Percentiles rank a stretch among this genome's conserved stretches.
Conservation (phyloP, 208 protist species). For the Porcisia hertigi region DNA sequence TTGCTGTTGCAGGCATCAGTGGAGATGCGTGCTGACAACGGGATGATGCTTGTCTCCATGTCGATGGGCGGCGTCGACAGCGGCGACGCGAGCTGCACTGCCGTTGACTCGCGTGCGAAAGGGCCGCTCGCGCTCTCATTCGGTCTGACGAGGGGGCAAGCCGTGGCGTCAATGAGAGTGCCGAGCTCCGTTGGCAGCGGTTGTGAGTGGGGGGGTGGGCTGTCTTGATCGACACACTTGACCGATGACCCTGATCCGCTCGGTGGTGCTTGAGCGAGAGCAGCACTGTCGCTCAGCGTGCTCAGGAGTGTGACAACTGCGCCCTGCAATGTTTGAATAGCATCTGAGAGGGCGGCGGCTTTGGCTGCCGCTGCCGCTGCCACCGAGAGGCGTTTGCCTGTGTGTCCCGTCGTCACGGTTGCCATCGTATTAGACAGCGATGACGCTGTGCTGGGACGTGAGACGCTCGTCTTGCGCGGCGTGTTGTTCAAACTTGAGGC, state of each 20-base stretch:
- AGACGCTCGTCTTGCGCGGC: conserved; percentile 19
- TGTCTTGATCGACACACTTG: background rate
- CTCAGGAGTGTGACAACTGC: conserved; percentile 46
- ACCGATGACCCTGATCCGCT: background rate
- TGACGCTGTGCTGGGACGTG: conserved; percentile 13
- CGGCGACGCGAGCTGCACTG: conserved; percentile 18
- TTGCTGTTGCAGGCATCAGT: background rate
- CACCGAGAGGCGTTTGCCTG: conserved; percentile 6
- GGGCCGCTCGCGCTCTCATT: background rate
- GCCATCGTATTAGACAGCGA: conserved; percentile 20
- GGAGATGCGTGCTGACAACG: background rate
- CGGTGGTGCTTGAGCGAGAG: conserved; percentile 5
- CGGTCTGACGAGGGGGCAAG: background rate
- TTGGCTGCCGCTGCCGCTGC: conserved; percentile 22
- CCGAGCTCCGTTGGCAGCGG: background rate
- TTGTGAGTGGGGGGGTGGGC: background rate
- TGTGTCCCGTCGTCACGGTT: background rate
- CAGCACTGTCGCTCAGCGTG: conserved; percentile 35
- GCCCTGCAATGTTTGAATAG: conserved; percentile 35
- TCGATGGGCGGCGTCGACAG: conserved; percentile 6
- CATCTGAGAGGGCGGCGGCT: conserved; percentile 38
- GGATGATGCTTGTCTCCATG: no score
- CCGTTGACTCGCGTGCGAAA: conserved; percentile 5
- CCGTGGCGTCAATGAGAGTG: background rate
- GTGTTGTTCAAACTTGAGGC: conserved; percentile 24